Evolutionary conservation across 306 rosid genomes (phyloP), one percentile per base, ranked within the genome.

Genomic region (Quillaja saponaria): DNA sequence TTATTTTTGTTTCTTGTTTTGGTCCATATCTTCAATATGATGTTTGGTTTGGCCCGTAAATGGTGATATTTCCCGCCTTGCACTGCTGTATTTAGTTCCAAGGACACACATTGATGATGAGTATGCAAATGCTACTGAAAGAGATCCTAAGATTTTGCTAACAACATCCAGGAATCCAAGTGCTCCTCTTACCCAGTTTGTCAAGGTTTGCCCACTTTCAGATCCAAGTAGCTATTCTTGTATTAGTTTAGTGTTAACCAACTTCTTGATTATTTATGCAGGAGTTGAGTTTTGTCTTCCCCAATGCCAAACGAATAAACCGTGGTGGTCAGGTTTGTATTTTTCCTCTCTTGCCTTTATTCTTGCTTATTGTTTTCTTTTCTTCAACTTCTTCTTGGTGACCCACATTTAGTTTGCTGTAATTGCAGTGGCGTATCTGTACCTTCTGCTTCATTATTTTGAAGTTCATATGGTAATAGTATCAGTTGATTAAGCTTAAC

Each of bases 111-210:
- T 92, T 19, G 96, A 86, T 66, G 95, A 88, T 59, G 96, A 92
- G 81, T 92, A 92, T 69, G 98, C 98, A 13, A 67, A 67, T 68
- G 83, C 96, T 61, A 59, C 84, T 12, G 94, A 86, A 63, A 81
- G 69, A 13, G 98, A 92, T 77, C 94, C 96, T 16, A 89, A 83
- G 64, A 84, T 89, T 74, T 76, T 92, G 84, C 49, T 92, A 50
- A 88, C 96, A 49, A 92, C 96, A 13, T 92, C 99, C 14, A 76
- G 99, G 71, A 65, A 84, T 80, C 99, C 99, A 11, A 92, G 96
- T 64, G 86, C 82, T 71, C 96, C 99, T 40, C 88, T 92, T 28
- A 82, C 77, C 28, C 96, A 86, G 69, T 89, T 92, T 90, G 83
- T 83, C 0, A 88, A 89, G 96, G 99, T 91, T 84, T 80, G 63